Conservation (phyloP, 305 asterid species). For the Fraxinus sp. region DNA sequence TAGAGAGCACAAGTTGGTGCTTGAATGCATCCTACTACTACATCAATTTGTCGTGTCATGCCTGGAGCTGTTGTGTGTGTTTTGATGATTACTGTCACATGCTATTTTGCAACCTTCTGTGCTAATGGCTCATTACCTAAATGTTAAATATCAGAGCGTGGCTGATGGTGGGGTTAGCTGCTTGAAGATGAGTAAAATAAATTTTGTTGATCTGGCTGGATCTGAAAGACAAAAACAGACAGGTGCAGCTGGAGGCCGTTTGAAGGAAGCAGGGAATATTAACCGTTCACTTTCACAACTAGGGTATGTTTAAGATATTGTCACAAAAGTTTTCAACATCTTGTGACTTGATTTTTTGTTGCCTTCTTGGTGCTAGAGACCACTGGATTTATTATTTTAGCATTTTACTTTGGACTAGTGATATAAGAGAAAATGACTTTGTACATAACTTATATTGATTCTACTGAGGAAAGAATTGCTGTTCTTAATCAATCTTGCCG, state of each 20-base stretch:
- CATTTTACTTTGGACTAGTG: background rate
- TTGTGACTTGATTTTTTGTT: background rate
- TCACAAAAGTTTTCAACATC: background rate
- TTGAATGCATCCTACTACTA: constrained; percentile 4
- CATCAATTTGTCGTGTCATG: constrained; percentile 1
- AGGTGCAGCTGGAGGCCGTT: constrained; percentile 98
- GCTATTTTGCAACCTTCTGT: constrained; percentile 19
- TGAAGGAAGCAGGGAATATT: constrained; percentile 98
- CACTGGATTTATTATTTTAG: constrained; percentile 4
- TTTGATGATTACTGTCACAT: constrained; percentile 1
- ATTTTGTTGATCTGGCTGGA: constrained; percentile 99
- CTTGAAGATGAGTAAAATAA: constrained; percentile 83
- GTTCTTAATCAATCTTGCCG: constrained; percentile 1
- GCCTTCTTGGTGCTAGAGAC: constrained; percentile 2
- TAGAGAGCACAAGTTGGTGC: background rate
- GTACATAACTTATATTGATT: background rate
- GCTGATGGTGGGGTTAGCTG: constrained; percentile 74
- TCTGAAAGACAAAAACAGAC: constrained; percentile 98
- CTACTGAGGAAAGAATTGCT: constrained; percentile 5
- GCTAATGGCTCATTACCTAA: constrained; percentile 21
- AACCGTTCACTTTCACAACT: constrained; percentile 97
- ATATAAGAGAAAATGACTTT: background rate
- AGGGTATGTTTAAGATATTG: constrained; percentile 55
- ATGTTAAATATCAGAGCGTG: constrained; percentile 50
- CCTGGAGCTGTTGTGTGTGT: background rate